phyloP scores from a whole-genome alignment of 306 rosid species.

The Ziziphus jujuba region DNA sequence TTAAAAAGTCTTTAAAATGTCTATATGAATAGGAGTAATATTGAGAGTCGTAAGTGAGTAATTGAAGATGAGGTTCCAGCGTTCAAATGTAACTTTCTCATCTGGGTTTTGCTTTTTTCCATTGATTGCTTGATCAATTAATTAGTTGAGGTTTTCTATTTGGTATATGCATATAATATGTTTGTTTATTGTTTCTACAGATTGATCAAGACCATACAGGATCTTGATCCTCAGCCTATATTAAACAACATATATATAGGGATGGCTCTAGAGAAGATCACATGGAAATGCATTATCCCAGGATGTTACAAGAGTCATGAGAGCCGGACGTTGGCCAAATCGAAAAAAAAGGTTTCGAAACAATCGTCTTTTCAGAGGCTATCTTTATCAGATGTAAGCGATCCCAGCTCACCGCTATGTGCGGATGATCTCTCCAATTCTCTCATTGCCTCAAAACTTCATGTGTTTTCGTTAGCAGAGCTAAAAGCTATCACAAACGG shows the following conservation, averaged over 20 bases:
- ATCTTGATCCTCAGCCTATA: too few species aligned
- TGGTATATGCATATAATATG: background rate
- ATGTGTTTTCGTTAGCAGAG: conserved; percentile 63
- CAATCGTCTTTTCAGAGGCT: conserved; percentile 54
- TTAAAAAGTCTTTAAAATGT: too few species aligned
- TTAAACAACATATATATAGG: background rate
- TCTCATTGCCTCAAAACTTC: conserved; percentile 55
- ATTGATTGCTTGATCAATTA: too few species aligned
- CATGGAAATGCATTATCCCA: conserved; percentile 73
- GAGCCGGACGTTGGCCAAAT: conserved; percentile 27
- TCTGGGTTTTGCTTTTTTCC: background rate
- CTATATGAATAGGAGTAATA: background rate
- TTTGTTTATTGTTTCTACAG: background rate
- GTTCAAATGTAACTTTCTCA: conserved; percentile 12
- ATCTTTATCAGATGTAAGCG: conserved; percentile 58
- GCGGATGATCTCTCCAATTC: conserved; percentile 75
- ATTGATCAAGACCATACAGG: too few species aligned
- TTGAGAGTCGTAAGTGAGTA: conserved; percentile 39
- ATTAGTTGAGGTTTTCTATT: too few species aligned
- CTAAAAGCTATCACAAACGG: conserved; percentile 57
- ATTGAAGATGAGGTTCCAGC: conserved; percentile 28
- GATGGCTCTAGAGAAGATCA: conserved; percentile 49
- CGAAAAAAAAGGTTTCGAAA: conserved; percentile 29
- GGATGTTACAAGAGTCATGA: conserved; percentile 55
- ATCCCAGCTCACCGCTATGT: conserved; percentile 44